phyloP scores from a whole-genome alignment of 78 protist species.

The slime mould (Dictyostelium discoideum) region DNA sequence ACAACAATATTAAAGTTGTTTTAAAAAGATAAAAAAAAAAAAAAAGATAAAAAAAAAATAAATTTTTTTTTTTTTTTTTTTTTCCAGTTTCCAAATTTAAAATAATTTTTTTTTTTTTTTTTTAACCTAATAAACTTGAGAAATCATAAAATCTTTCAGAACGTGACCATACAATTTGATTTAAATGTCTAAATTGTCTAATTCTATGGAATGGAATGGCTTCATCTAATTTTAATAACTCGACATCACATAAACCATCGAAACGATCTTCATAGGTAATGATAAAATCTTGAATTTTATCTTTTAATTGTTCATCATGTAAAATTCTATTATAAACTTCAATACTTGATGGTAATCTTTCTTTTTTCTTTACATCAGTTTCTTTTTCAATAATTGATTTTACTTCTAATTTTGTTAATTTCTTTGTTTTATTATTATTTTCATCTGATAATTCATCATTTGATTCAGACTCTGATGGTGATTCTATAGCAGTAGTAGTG shows the following conservation, averaged over 20 bases:
- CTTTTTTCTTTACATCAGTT: background rate
- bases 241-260: background rate
- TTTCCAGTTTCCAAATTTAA: no score
- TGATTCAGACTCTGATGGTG: background rate
- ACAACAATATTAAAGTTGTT: no score
- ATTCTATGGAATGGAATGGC: constrained; percentile 44
- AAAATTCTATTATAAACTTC: constrained; percentile 65
- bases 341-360: constrained; percentile 47
- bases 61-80: no score
- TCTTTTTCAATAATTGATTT: background rate
- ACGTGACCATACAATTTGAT: background rate
- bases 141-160: constrained; percentile 1
- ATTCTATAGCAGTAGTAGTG: background rate
- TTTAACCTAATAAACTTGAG: background rate
- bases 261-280: constrained; percentile 44
- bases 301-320: background rate
- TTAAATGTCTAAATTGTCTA: background rate
- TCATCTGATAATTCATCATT: background rate
- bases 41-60: no score
- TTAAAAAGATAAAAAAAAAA: no score
- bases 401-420: background rate
- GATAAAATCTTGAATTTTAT: constrained; percentile 16
- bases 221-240: constrained; percentile 15
- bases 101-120: no score
- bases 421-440: background rate